Evolutionary conservation across 768 basidiomycete species (phyloP), one percentile per base, ranked within the genome.

Genomic region (Boletus bicolor): DNA sequence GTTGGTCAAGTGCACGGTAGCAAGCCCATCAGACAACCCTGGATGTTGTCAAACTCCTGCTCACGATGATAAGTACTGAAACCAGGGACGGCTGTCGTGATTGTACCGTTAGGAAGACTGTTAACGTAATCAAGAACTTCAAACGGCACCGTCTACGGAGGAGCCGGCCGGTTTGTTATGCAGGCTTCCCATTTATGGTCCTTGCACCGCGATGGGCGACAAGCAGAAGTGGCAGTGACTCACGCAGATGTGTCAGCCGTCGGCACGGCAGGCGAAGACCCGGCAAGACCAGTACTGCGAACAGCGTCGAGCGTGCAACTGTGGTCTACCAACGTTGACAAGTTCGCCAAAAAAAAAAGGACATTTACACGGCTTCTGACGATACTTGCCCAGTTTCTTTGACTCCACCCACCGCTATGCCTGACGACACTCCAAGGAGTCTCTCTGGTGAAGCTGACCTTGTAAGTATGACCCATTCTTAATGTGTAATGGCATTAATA

Each of bases 401-500:
- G 14, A 30, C 30, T 8, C 38, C 35, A 39, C 10, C 26, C 42
- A 37, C 24, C 37, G 58, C 61, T 63, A 85, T 86, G 83, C 76
- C 79, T 39, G 75, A 76, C 65, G 73, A 72, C 60, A 76, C 71
- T 65, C 73, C 75, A 42, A 86, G 87, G 61, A 89, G 87, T 65
- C 70, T 82, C 14, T 89, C 87, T 30, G 78, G 75, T 53, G 85
- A 87, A 51, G 54, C 79, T 58, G 87, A 88, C 66, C 78, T 81
- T 5, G 69, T 70, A 53, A 38, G 71, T 52, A 26, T 38, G 49
- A 49, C 51, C 41, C 50, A 45, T 51, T 60, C 44, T 34, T 38
- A 54, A 55, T 49, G 54, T 59, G 54, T 53, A 55, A 54, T 53
- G 37, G 28, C 45, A 44, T 47, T 53, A 21, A 55, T 24, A 24